A percentile compares a stretch with the other conserved stretches of the same genome.
Evolutionary conservation across 148 eudicot genomes (phyloP).

Genomic region (Arctostaphylos glauca): DNA sequence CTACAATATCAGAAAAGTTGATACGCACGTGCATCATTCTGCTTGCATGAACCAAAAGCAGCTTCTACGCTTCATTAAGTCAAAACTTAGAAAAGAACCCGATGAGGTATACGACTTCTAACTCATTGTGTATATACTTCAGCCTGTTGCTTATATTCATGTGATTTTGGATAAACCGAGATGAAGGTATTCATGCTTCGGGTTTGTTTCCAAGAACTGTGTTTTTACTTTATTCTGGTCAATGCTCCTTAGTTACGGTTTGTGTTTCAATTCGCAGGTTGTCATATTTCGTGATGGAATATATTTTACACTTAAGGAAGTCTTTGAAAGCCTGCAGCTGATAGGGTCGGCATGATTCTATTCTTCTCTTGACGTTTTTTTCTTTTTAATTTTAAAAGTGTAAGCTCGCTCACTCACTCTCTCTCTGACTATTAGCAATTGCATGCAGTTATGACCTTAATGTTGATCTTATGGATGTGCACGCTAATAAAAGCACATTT

Average conservation of each 20-base stretch:
- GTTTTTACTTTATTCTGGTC: not conserved
- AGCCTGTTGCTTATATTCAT: constrained; percentile 5
- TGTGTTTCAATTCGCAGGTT: constrained; percentile 39
- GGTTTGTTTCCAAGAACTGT: constrained; percentile 1
- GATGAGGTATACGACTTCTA: constrained; percentile 53
- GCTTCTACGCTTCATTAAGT: constrained; percentile 76
- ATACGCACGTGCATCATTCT: constrained; percentile 87
- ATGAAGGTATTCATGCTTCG: not conserved
- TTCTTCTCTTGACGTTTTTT: constrained; percentile 11
- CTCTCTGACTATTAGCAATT: constrained; percentile 14
- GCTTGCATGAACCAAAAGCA: constrained; percentile 93
- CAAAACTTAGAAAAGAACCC: constrained; percentile 72
- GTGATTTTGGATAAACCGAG: not conserved
- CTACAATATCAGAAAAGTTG: constrained; percentile 79
- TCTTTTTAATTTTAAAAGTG: not conserved
- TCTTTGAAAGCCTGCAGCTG: constrained; percentile 77
- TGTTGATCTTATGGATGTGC: constrained; percentile 84
- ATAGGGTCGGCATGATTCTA: constrained; percentile 49
- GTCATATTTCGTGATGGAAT: constrained; percentile 87
- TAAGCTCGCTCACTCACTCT: constrained; percentile 6
- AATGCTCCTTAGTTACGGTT: constrained; percentile 15
- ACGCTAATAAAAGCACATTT: constrained; percentile 82
- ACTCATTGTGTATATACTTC: not conserved
- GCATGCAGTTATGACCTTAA: constrained; percentile 68
- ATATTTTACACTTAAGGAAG: constrained; percentile 76